phyloP scores from a whole-genome alignment of 148 eudicot genomes.

The Fagopyrum tataricum region DNA sequence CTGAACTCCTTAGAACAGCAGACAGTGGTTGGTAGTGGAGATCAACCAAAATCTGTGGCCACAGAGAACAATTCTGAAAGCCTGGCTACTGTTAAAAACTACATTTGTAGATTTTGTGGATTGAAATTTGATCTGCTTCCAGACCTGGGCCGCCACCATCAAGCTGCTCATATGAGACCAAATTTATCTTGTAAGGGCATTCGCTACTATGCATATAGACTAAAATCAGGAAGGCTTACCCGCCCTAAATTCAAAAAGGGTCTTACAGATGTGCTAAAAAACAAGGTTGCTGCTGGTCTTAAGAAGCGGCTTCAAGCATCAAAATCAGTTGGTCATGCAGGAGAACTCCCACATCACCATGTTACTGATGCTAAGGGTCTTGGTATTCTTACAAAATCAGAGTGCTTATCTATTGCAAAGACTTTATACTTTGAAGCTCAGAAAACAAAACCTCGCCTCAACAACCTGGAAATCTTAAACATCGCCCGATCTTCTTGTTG shows the following conservation, averaged over 20 bases:
- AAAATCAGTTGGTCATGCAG: conserved; percentile 32
- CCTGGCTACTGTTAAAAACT: conserved; percentile 41
- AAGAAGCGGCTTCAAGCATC: conserved; percentile 64
- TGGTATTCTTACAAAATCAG: conserved; percentile 60
- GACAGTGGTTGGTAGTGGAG: conserved; percentile 17
- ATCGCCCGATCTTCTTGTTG: conserved; percentile 76
- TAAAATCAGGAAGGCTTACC: conserved; percentile 76
- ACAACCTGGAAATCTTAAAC: conserved; percentile 61
- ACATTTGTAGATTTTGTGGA: conserved; percentile 82
- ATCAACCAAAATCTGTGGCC: conserved; percentile 18
- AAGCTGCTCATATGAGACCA: conserved; percentile 90
- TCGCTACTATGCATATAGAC: conserved; percentile 63
- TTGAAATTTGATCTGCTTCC: conserved; percentile 90
- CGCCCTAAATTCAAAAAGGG: conserved; percentile 79
- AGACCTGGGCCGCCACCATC: conserved; percentile 98
- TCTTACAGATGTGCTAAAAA: conserved; percentile 63
- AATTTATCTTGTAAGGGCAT: conserved; percentile 50
- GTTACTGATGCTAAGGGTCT: conserved; percentile 43
- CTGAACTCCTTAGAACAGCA: conserved; percentile 27
- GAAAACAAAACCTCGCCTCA: conserved; percentile 70
- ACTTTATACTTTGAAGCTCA: conserved; percentile 58
- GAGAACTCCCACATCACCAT: conserved; percentile 31
- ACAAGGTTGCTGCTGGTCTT: conserved; percentile 45
- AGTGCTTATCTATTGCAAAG: conserved; percentile 77
- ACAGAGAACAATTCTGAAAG: conserved; percentile 35